Base-by-base conservation (phyloP, 2,329 filamentous ascomycete species). In the Xylaria sp. region DNA sequence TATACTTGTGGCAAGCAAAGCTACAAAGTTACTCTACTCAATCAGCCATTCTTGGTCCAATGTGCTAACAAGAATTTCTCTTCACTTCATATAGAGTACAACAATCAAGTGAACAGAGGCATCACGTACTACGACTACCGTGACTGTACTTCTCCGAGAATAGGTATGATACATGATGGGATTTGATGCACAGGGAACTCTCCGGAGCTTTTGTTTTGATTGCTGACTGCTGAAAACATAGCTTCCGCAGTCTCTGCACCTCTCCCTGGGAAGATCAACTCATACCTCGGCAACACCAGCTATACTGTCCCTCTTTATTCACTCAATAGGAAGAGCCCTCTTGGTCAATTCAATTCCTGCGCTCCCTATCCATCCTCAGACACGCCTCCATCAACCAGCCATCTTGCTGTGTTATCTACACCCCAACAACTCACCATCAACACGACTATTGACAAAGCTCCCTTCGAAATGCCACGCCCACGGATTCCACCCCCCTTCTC, bases 181-280 rank as follows among this genome's bases (percentile, higher is more conserved):
- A 7, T 35, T 27, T 25, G 4, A 19, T 49, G 9, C 9, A 44
- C 4, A 2, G 1, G 5, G 29, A 15, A 17, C 35, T 53, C 15
- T 19, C 19, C 1, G 7, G 8, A 2, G 25, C 27, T 25, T 21
- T 13, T 38, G 4, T 15, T 44, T 41, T 25, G 21, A 17, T 52
- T 3, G 31, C 48, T 58, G 4, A 55, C 23, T 13, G 2, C 17
- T 19, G 8, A 53, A 53, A 23, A 35, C 10, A 40, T 23, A 63
- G 61, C 11, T 10, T 54, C 61, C 23, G 57, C 29, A 63, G 61
- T 13, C 7, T 54, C 61, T 27, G 57, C 35, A n/a, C 47, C 52
- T 54, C 47, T 35, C 9, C 15, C 11, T 19, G 13, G 11, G 29
- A 23, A 21, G 19, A 33, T 11, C 9, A 52, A 15, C 19, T n/a